Evolutionary conservation across 1,139 yeast genomes (phyloP).

Genomic region (Blastobotrys malaysiensis): DNA sequence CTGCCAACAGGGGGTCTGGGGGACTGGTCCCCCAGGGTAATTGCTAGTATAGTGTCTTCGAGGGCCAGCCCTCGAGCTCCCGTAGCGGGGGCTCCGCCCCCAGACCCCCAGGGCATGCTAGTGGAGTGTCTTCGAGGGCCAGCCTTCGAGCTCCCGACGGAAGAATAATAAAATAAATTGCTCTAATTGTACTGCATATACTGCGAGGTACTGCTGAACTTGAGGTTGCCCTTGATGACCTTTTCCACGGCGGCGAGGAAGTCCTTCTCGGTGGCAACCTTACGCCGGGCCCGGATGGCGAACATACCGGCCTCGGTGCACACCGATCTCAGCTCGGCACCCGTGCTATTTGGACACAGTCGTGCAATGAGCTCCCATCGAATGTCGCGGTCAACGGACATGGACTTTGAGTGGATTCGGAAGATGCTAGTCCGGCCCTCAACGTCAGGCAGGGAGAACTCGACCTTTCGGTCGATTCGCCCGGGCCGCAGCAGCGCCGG

Average conservation of each 20-base stretch:
- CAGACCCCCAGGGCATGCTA: too few relatives aligned
- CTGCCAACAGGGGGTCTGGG: neutral
- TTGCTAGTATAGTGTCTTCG: too few relatives aligned
- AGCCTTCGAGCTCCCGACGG: too few relatives aligned
- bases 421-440: conserved; percentile 97
- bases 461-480: conserved; percentile 96
- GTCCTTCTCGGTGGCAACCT: conserved; percentile 96
- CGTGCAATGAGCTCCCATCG: conserved; percentile 98
- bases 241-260: conserved; percentile 95
- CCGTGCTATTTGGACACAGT: conserved; percentile 95
- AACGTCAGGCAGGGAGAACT: conserved; percentile 89
- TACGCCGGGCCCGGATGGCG: conserved; percentile 96
- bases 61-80: too few relatives aligned
- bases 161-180: conserved; percentile 3
- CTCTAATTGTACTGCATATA: conserved; percentile 90
- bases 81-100: too few relatives aligned
- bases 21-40: neutral
- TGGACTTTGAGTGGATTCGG: conserved; percentile 90
- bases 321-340: conserved; percentile 94
- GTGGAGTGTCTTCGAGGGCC: too few relatives aligned
- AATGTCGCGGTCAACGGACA: conserved; percentile 95
- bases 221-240: conserved; percentile 96
- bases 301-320: conserved; percentile 99
- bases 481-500: conserved; percentile 98
- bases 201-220: conserved; percentile 93